Conservation (phyloP, 352 stramenopile genomes). For the Phytophthora capsici region DNA sequence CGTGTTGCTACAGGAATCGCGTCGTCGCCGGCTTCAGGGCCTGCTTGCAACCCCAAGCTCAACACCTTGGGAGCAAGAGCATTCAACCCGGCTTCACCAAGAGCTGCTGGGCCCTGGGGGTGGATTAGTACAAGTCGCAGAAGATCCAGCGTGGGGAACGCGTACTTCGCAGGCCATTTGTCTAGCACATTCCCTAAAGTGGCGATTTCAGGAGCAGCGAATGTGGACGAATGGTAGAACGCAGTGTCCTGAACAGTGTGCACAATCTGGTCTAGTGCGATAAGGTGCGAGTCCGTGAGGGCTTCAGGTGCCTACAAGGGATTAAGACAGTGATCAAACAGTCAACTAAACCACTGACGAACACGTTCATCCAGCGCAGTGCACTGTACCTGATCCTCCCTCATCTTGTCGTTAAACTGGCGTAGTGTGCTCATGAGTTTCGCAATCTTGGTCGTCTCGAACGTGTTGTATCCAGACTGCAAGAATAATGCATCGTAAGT, state of each 20-base stretch:
- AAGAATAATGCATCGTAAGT: slow-evolving; percentile 7
- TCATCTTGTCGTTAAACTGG: slow-evolving; percentile 89
- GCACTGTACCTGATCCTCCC: slow-evolving; percentile 45
- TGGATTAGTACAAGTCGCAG: slow-evolving; percentile 91
- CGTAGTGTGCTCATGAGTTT: slow-evolving; percentile 93
- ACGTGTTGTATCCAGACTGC: slow-evolving; percentile 89
- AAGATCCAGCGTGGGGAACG: slow-evolving; percentile 94
- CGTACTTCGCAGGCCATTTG: slow-evolving; percentile 72
- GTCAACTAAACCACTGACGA: not conserved
- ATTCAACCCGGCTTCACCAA: slow-evolving; percentile 46
- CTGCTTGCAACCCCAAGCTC: slow-evolving; percentile 43
- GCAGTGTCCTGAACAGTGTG: slow-evolving; percentile 80
- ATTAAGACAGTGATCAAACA: slow-evolving; percentile 1
- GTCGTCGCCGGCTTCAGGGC: slow-evolving; percentile 23
- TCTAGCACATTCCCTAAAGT: slow-evolving; percentile 68
- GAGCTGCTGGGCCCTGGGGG: slow-evolving; percentile 67
- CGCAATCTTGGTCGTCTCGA: slow-evolving; percentile 92
- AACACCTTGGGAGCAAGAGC: slow-evolving; percentile 47
- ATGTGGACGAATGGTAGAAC: slow-evolving; percentile 93
- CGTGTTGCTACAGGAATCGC: slow-evolving; percentile 67
- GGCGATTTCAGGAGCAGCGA: slow-evolving; percentile 67
- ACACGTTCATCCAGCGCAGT: slow-evolving; percentile 24
- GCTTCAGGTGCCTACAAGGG: slow-evolving; percentile 13
- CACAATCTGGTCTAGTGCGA: slow-evolving; percentile 62
- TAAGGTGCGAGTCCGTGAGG: slow-evolving; percentile 60